Evolutionary conservation across 768 basidiomycete species (phyloP), one percentile per base, ranked within the genome.

Genomic region (Mycena vulgaris): DNA sequence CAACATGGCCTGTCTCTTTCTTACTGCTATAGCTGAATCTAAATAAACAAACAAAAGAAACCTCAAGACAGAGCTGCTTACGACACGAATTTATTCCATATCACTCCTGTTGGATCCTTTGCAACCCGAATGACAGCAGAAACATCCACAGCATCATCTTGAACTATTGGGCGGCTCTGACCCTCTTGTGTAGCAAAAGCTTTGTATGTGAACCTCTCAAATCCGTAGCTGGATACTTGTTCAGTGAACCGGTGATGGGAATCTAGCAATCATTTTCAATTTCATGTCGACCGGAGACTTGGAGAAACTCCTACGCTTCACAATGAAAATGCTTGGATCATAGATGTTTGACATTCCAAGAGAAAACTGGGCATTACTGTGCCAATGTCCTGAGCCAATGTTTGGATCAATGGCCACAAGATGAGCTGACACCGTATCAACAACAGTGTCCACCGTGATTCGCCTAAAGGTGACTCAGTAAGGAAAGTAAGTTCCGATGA

Each of bases 61-160:
- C 59, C 4, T 17, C 39, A 21, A 45, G 35, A 51, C 6, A 65
- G n/a, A 45, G 2, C 10, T 17, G 82, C 91, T 82, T 78, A 98
- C 97, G 98, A 98, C 79, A 98, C 95, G 80, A 99, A 99, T 80
- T 98, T 99, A 81, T 99, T 97, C 97, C 97, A 99, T 66, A 99
- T 82, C 1, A 99, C 98, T 66, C 97, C 97, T 2, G 97, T 99
- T 45, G 97, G 96, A 80, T 99, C 97, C 80, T 98, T 97, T 69
- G 98, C 82, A 6, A 99, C 97, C 66, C 97, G 88, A 28, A 99
- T 97, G 80, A 92, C 98, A n/a, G 98, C 97, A 31, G 96, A 96
- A 70, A 99, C 92, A 66, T 96, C 93, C 30, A 97, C 96, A 61
- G 93, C 88, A 75, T 98, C 97, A 40, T 96, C 94, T 83, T 99